Evolutionary conservation across 2,329 filamentous ascomycete genomes (phyloP).

Genomic region (Graphiopsis chlorocephala): DNA sequence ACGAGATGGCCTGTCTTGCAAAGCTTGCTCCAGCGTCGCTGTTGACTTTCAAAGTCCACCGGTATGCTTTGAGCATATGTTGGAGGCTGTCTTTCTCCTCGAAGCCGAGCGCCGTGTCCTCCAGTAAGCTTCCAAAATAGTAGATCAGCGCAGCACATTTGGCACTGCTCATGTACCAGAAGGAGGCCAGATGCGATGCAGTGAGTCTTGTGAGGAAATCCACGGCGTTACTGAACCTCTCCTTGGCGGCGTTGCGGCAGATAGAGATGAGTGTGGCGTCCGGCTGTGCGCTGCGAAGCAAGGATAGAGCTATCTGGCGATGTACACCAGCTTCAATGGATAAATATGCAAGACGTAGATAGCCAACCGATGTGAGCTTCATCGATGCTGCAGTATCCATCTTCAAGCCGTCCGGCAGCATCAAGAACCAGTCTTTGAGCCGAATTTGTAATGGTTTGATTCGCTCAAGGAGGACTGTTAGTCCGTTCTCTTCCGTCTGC

Average conservation of each 20-base stretch:
- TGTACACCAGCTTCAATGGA: conserved; percentile 47
- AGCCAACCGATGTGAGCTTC: conserved; percentile 37
- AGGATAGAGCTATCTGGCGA: conserved; percentile 38
- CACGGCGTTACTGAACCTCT: conserved; percentile 44
- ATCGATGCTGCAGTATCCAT: conserved; percentile 29
- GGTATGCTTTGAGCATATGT: conserved; percentile 40
- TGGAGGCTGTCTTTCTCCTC: conserved; percentile 38
- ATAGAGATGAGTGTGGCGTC: conserved; percentile 36
- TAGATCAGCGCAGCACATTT: conserved; percentile 44
- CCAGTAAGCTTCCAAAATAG: conserved; percentile 41
- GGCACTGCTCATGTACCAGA: conserved; percentile 48
- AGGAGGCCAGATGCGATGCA: conserved; percentile 46
- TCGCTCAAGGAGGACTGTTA: conserved; percentile 22
- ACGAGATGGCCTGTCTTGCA: conserved; percentile 38
- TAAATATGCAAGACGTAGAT: conserved; percentile 47
- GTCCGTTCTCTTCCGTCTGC: conserved; percentile 18
- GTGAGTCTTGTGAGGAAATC: conserved; percentile 45
- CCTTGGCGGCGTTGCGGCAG: conserved; percentile 43
- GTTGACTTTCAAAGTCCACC: conserved; percentile 43
- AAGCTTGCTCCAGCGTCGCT: conserved; percentile 43
- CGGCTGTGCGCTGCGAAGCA: conserved; percentile 19
- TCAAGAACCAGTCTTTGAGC: conserved; percentile 27
- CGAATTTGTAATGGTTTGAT: conserved; percentile 29
- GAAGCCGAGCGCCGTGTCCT: conserved; percentile 33
- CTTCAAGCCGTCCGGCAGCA: conserved; percentile 26